These are phyloP conservation scores for Escovopsis sp. DNA, from an alignment of 2,329 filamentous ascomycete genomes.

Conservation along the genomic window DNA sequence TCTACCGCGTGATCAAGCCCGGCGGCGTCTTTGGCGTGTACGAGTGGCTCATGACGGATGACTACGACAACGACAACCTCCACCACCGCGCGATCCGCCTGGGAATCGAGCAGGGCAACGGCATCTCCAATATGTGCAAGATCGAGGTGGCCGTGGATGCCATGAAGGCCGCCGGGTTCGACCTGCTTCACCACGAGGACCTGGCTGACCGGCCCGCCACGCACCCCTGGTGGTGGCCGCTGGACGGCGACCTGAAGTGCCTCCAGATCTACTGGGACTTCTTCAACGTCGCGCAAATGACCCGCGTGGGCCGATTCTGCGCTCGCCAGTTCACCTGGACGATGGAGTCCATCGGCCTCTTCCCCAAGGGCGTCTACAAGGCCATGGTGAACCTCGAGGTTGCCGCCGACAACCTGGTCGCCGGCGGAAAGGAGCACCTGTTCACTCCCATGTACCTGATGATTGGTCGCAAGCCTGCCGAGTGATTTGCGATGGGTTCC, in stretches of 20 bases:
- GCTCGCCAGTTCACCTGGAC: constrained; percentile 64
- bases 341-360: constrained; percentile 60
- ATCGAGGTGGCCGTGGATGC: constrained; percentile 63
- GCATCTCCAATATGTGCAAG: constrained; percentile 89
- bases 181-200: constrained; percentile 43
- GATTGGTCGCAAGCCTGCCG: constrained; percentile 68
- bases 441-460: constrained; percentile 99
- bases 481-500: constrained; percentile 2
- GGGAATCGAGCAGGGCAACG: constrained; percentile 82
- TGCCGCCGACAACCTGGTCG: constrained; percentile 74
- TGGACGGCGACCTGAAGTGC: constrained; percentile 52
- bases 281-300: constrained; percentile 79
- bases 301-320: constrained; percentile 59
- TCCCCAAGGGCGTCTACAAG: constrained; percentile 78
- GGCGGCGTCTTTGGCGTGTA: constrained; percentile 88
- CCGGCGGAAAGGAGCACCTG: constrained; percentile 74
- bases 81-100: constrained; percentile 75
- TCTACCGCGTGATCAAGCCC: constrained; percentile 86
- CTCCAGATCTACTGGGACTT: constrained; percentile 67
- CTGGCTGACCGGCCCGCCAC: constrained; percentile 35
- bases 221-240: constrained; percentile 7
- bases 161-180: constrained; percentile 73
- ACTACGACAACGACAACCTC: constrained; percentile 76
- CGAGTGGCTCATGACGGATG: constrained; percentile 93
- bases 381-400: constrained; percentile 79